Evolutionary conservation across 108 stramenopile species (phyloP), one percentile per base, ranked within the genome.

Genomic region (Fistulifera pelliculosa): DNA sequence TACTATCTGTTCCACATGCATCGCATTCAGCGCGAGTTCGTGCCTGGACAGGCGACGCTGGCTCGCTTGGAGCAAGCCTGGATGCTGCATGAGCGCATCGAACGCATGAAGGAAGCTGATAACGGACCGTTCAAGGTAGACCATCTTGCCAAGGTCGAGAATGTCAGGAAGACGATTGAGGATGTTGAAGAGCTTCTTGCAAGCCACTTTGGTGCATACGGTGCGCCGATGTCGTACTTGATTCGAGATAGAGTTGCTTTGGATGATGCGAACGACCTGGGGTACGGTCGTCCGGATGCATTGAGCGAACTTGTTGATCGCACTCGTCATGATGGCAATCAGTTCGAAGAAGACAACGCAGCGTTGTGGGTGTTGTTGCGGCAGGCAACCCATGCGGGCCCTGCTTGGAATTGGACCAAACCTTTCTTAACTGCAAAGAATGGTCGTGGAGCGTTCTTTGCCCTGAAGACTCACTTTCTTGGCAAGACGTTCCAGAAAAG

Each of bases 401-500:
- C 53, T 4, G 65, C 16, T 16, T 66, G 65, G 65, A 52, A 22
- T 16, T 60, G 49, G 27, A 43, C 65, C 28, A 38, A 40, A 21
- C 18, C 47, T 15, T 52, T 53, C 40, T 18, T 28, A 4, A 38
- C 54, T 5, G 21, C 47, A 5, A 23, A 31, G 1, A 42, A 71
- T 64, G 74, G 69, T 3, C 43, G 69, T 12, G 52, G 8, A 13
- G 69, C 74, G 15, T 71, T 26, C 28, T 21, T 66, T 25, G 65
- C 74, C 2, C 12, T 69, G 11, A 52, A 40, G 21, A 13, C 8
- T 1, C 65, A 70, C 11, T 56, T 45, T 38, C 39, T 51, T 16
- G 69, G 69, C 4, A 12, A 15, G 7, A 23, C 51, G 27, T 52
- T 11, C 19, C 31, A 38, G 16, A 24, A 27, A 11, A 19, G 10